These are phyloP conservation scores for Colletotrichum sp. DNA, from an alignment of 2,329 filamentous ascomycete species.

Conservation along the genomic window DNA sequence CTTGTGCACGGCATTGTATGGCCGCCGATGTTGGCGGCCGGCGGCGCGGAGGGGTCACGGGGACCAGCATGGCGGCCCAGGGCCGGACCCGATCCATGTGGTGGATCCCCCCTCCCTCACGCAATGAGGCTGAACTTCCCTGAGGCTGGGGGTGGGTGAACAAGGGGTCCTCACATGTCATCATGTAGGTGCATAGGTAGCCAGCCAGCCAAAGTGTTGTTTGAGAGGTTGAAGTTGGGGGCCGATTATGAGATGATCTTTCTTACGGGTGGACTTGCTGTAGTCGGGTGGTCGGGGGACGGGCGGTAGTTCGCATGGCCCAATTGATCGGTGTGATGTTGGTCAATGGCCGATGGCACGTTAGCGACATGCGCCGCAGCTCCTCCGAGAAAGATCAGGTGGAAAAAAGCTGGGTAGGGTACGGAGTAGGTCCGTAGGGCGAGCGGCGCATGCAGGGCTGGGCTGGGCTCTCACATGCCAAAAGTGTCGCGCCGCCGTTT, in stretches of 20 bases:
- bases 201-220: not conserved
- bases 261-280: not conserved
- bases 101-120: not conserved
- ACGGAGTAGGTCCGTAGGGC: not conserved
- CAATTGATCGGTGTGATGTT: not conserved
- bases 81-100: not conserved
- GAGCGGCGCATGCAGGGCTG: not conserved
- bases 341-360: not conserved
- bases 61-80: not conserved
- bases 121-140: not conserved
- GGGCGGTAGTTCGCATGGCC: not conserved
- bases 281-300: not conserved
- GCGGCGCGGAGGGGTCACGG: slow-evolving; percentile 9
- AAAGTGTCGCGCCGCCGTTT: not conserved
- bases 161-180: slow-evolving; percentile 5
- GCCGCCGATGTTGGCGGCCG: not conserved
- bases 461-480: slow-evolving; percentile 14
- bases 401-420: not conserved
- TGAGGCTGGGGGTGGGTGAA: not conserved
- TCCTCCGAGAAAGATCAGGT: not conserved
- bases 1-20: not conserved
- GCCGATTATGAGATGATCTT: not conserved
- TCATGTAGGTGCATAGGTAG: not conserved
- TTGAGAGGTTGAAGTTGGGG: not conserved
- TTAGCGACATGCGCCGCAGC: not conserved